Evolutionary conservation across 2,329 filamentous ascomycete species (phyloP).

Genomic region (Aspergillus floridensis): DNA sequence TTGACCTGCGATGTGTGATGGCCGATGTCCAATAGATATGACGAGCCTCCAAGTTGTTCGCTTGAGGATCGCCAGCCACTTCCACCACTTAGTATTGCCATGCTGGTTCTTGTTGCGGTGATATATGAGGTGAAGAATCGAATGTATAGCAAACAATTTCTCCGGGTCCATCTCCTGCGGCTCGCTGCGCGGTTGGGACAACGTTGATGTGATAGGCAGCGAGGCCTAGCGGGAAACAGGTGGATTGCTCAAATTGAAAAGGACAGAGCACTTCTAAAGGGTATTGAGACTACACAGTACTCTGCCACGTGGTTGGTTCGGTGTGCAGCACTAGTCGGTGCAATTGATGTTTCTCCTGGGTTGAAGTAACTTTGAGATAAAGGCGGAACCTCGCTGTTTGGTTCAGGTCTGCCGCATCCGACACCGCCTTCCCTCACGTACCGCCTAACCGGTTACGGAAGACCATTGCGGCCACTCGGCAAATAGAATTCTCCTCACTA

Average conservation of each 20-base stretch:
- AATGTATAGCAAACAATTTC: conserved; percentile 33
- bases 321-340: background rate
- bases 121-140: conserved; percentile 65
- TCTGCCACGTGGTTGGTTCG: too few relatives aligned
- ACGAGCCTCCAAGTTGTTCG: conserved; percentile 61
- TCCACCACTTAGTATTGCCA: conserved; percentile 77
- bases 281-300: too few relatives aligned
- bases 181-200: background rate
- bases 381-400: too few relatives aligned
- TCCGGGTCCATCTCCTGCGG: conserved; percentile 27
- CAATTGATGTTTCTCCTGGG: too few relatives aligned
- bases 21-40: conserved; percentile 39
- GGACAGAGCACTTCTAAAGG: too few relatives aligned
- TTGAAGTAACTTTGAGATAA: too few relatives aligned
- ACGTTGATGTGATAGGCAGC: background rate
- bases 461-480: too few relatives aligned
- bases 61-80: conserved; percentile 67
- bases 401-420: too few relatives aligned
- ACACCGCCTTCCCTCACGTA: too few relatives aligned
- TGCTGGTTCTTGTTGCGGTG: conserved; percentile 93
- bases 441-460: too few relatives aligned
- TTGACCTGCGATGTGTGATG: background rate
- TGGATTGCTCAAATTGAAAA: background rate
- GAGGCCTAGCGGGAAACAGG: background rate
- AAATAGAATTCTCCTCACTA: too few relatives aligned